phyloP scores from a whole-genome alignment of 75 land plant genomes.

The Pinus taeda region DNA sequence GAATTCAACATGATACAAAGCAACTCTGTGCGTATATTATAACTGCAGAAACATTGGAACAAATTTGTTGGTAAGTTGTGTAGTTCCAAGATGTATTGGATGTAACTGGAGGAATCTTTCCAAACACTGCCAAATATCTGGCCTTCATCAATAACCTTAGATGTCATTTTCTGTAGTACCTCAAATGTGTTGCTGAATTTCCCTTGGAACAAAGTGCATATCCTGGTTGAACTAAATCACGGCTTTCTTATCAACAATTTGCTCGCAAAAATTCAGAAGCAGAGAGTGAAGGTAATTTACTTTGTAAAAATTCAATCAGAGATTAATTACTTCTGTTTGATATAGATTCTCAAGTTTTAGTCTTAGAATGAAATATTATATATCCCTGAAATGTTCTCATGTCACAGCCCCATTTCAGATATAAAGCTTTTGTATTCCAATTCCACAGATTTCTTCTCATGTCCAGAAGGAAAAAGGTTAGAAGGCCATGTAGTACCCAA shows the following conservation, averaged over 20 bases:
- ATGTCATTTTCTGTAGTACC: background rate
- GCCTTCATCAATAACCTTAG: background rate
- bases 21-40: background rate
- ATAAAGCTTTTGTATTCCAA: constrained; percentile 6
- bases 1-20: too few species aligned
- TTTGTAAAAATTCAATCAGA: too few species aligned
- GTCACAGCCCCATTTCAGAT: constrained; percentile 3
- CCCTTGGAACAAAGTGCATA: background rate
- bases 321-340: too few species aligned
- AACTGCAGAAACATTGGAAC: background rate
- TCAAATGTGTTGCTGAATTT: background rate
- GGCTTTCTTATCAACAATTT: background rate
- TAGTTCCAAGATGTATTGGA: background rate
- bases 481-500: background rate
- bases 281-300: background rate
- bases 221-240: constrained; percentile 3
- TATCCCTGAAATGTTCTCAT: background rate
- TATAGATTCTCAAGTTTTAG: too few species aligned
- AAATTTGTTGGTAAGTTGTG: background rate
- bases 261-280: background rate
- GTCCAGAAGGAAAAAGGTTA: constrained; percentile 5
- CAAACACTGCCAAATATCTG: too few species aligned
- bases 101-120: background rate
- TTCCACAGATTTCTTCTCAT: background rate
- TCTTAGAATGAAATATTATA: too few species aligned